Conservation (phyloP, 495 filamentous ascomycete genomes). For the Tuber umbilicatum region DNA sequence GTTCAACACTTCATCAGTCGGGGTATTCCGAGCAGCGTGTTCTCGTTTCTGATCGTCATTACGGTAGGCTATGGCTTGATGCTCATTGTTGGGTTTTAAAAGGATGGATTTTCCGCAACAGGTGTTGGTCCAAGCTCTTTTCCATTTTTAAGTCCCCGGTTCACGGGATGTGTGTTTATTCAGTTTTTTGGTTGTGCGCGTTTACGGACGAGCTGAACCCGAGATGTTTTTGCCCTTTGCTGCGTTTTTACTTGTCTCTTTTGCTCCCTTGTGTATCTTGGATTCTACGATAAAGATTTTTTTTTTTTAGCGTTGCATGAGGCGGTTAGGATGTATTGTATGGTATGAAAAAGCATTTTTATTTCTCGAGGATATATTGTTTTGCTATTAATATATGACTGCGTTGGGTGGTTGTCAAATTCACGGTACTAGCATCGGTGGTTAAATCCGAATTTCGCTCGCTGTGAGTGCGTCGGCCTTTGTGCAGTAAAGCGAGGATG, state of each 20-base stretch:
- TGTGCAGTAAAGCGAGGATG: background rate
- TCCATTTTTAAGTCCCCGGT: background rate
- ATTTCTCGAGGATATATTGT: background rate
- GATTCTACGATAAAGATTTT: background rate
- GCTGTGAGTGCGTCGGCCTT: background rate
- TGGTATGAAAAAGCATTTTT: background rate
- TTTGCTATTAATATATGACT: background rate
- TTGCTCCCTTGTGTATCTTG: background rate
- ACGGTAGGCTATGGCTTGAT: slow-evolving; percentile 83
- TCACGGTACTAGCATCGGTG: background rate
- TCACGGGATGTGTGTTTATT: background rate
- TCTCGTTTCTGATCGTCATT: slow-evolving; percentile 75
- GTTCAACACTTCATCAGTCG: slow-evolving; percentile 91
- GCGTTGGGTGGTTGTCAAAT: background rate
- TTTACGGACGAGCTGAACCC: background rate
- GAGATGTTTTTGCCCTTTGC: background rate
- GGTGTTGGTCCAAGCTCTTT: slow-evolving; percentile 2
- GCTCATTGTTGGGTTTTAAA: slow-evolving; percentile 66
- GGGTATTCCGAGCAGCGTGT: slow-evolving; percentile 76
- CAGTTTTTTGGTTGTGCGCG: background rate
- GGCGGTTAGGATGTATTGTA: background rate
- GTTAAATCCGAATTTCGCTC: background rate
- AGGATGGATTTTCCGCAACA: background rate
- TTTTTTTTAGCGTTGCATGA: background rate
- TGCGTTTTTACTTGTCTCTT: background rate